Evolutionary conservation across 495 filamentous ascomycete species (phyloP).

Genomic region (Penicillium psychrofluorescens): DNA sequence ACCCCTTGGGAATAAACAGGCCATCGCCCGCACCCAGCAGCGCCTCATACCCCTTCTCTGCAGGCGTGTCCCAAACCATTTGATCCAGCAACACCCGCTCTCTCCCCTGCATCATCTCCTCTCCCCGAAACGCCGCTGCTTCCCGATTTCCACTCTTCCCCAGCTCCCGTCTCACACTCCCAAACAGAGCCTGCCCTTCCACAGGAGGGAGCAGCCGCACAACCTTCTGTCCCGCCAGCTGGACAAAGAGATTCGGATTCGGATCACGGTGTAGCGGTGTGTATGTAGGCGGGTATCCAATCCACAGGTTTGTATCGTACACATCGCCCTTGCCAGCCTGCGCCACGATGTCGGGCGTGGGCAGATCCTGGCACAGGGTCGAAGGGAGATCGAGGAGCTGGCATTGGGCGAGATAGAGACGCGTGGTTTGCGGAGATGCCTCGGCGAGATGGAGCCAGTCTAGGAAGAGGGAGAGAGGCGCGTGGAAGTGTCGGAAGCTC

Average conservation of each 20-base stretch:
- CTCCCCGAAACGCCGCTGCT: constrained; percentile 57
- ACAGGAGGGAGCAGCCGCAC: constrained; percentile 62
- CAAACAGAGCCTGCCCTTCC: constrained; percentile 55
- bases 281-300: constrained; percentile 76
- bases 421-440: constrained; percentile 20
- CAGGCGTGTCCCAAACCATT: constrained; percentile 57
- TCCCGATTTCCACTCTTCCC: constrained; percentile 28
- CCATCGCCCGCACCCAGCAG: constrained; percentile 59
- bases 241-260: constrained; percentile 88
- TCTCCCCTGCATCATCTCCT: constrained; percentile 87
- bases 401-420: constrained; percentile 81
- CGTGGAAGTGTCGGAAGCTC: constrained; percentile 49
- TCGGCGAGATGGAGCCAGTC: constrained; percentile 39
- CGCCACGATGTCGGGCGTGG: constrained; percentile 56
- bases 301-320: constrained; percentile 81
- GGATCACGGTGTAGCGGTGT: constrained; percentile 90
- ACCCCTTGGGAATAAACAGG: constrained; percentile 83
- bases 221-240: constrained; percentile 66
- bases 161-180: constrained; percentile 41
- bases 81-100: constrained; percentile 60
- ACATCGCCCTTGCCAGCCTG: constrained; percentile 63
- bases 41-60: constrained; percentile 46
- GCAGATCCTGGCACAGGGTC: constrained; percentile 55
- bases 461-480: constrained; percentile 51
- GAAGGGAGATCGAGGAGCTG: constrained; percentile 58